Conservation (phyloP, 1,284 basidiomycete genomes). For the Cryptococcus sp. region DNA sequence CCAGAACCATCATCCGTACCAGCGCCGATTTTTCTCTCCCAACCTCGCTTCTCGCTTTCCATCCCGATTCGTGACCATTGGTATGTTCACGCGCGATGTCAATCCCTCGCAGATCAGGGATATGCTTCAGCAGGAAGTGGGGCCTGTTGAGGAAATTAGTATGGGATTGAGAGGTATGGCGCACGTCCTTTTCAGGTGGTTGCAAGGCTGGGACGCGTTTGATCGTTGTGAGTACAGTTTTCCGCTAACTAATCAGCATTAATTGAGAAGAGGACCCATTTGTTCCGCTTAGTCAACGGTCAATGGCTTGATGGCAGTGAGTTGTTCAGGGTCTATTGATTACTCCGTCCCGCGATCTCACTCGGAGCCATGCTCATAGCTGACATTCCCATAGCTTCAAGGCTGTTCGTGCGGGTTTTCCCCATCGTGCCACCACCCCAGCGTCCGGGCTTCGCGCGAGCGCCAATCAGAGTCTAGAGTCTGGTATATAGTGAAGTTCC, state of each 20-base stretch:
- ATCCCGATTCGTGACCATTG: slow-evolving; percentile 2
- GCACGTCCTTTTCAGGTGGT: slow-evolving; percentile 3
- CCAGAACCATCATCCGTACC: neutral
- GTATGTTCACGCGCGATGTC: slow-evolving; percentile 1
- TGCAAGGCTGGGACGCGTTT: slow-evolving; percentile 8
- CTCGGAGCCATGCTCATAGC: no score
- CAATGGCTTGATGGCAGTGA: neutral
- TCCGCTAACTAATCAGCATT: neutral
- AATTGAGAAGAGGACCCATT: neutral
- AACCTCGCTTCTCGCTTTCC: neutral
- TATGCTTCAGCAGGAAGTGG: slow-evolving; percentile 4
- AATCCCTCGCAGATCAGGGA: slow-evolving; percentile 4
- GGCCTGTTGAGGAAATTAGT: slow-evolving; percentile 6
- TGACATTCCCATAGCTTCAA: no score
- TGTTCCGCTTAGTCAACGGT: neutral
- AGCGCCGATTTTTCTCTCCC: neutral
- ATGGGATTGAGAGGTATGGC: slow-evolving; percentile 8
- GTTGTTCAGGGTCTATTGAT: no score
- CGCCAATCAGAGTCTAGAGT: no score
- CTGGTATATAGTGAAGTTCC: no score
- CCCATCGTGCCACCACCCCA: no score
- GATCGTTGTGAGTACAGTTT: slow-evolving; percentile 2
- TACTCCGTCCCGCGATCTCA: no score
- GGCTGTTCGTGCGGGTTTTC: no score
- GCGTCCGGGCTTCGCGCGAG: no score